Evolutionary conservation across 2,329 filamentous ascomycete species (phyloP).

Genomic region (Nakataea oryzae): DNA sequence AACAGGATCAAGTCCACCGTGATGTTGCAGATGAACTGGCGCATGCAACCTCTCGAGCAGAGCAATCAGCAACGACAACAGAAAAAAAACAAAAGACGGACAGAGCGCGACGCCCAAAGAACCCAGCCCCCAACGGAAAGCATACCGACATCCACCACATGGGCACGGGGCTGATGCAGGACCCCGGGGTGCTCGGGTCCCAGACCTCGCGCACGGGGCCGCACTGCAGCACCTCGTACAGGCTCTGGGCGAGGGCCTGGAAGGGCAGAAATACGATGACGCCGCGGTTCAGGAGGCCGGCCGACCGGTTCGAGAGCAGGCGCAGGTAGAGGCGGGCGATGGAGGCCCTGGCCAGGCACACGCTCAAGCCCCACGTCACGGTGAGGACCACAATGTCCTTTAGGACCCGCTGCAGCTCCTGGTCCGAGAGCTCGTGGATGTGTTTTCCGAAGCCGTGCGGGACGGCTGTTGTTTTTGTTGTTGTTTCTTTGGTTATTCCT

Average conservation of each 20-base stretch:
- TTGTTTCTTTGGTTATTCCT: not conserved
- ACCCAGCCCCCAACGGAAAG: too few species aligned
- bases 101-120: too few species aligned
- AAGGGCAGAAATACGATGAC: conserved; percentile 3
- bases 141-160: conserved; percentile 5
- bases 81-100: too few species aligned
- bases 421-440: not conserved
- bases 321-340: conserved; percentile 8
- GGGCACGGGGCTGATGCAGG: conserved; percentile 1
- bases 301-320: conserved; percentile 4
- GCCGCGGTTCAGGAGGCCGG: conserved; percentile 3
- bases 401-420: not conserved
- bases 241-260: conserved; percentile 6
- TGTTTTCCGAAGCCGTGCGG: not conserved
- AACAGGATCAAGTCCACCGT: conserved; percentile 7
- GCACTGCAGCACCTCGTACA: conserved; percentile 6
- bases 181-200: not conserved
- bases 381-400: conserved; percentile 3
- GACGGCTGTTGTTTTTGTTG: not conserved
- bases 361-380: conserved; percentile 4
- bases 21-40: conserved; percentile 8
- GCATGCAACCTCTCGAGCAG: too few species aligned
- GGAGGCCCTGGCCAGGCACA: conserved; percentile 5
- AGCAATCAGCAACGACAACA: too few species aligned
- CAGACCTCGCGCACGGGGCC: conserved; percentile 5